Conservation (phyloP, 371 early-diverging fungal species). For the Haplosporangium sp. region DNA sequence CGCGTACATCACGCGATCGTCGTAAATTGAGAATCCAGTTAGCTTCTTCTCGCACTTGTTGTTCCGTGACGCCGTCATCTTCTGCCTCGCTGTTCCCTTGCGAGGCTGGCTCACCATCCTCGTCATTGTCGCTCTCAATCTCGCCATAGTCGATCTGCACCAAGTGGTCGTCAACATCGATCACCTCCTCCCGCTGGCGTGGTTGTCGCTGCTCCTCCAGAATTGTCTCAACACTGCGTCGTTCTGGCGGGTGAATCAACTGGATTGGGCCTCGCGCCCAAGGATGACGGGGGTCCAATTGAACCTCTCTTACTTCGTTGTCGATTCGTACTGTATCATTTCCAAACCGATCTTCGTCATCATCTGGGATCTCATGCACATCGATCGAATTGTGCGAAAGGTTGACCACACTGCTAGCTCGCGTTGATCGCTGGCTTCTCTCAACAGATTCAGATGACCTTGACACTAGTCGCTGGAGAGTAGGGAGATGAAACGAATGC, state of each 20-base stretch:
- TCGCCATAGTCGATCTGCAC: slow-evolving; percentile 27
- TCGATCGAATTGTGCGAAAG: slow-evolving; percentile 16
- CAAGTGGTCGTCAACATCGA: slow-evolving; percentile 29
- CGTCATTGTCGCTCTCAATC: slow-evolving; percentile 47
- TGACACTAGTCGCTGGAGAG: slow-evolving; percentile 30
- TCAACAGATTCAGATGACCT: slow-evolving; percentile 39
- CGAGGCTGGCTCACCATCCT: slow-evolving; percentile 18
- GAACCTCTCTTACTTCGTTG: slow-evolving; percentile 34
- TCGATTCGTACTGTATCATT: slow-evolving; percentile 40
- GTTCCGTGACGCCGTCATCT: slow-evolving; percentile 17
- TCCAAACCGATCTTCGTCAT: slow-evolving; percentile 33
- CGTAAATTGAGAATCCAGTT: slow-evolving; percentile 27
- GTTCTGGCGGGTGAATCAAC: slow-evolving; percentile 27
- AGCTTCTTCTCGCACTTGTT: slow-evolving; percentile 19
- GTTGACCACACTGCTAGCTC: neutral
- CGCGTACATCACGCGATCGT: slow-evolving; percentile 6
- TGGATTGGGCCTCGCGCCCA: slow-evolving; percentile 46
- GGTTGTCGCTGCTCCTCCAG: slow-evolving; percentile 13
- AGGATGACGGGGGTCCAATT: slow-evolving; percentile 38
- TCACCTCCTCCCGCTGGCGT: slow-evolving; percentile 20
- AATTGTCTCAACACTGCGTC: slow-evolving; percentile 4
- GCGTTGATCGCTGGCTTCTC: slow-evolving; percentile 19
- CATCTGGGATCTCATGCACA: slow-evolving; percentile 27
- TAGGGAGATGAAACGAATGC: slow-evolving; percentile 29
- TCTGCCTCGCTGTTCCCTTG: slow-evolving; percentile 23